Base-by-base conservation (phyloP, 129 eudicot genomes). In the Flaveria bidentis region DNA sequence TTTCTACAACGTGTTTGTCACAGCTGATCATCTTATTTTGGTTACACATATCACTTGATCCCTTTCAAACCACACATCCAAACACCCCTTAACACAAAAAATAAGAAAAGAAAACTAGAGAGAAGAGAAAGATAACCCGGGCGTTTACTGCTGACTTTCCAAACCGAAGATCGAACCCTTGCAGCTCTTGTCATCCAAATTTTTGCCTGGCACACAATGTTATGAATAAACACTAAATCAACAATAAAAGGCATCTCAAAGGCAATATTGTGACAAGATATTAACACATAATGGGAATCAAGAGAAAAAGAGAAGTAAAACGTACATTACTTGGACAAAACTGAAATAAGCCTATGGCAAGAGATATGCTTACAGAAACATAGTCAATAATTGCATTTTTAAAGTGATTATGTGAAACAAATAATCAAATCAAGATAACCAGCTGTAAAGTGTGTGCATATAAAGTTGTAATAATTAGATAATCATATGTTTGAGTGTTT, bases 111-210 rank as follows among this genome's bases (percentile, higher is more conserved):
- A 63, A 63, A 30, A 63, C 46, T 30, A 30, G 23, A 63, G 11
- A 5, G 67, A 39, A 74, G 44, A 72, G 67, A 46, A 5, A 42
- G 61, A 66, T 49, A 55, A 92, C 97, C 97, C 76, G 89, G 97
- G 25, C 88, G 92, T 75, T 92, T 92, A 67, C 78, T 72, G 83
- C 96, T 83, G 78, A 92, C 93, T 89, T 82, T 89, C 97, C 96
- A 92, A 68, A 84, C 96, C 4, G 98, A 92, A 84, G 94, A 86
- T 71, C 98, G 80, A 42, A 82, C 84, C 71, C 96, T 86, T 18
- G 98, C 80, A 83, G 96, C 97, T 82, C 89, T 87, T 70, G 89
- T 83, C 87, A 92, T 92, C 97, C 97, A 92, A 58, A 80, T 18
- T 64, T 69, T 88, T 6, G 90, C 96, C 98, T 90, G 84, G 12